These are phyloP conservation scores for Rhodomyrtus psidioides DNA, from an alignment of 441 rosid species.

Conservation along the genomic window DNA sequence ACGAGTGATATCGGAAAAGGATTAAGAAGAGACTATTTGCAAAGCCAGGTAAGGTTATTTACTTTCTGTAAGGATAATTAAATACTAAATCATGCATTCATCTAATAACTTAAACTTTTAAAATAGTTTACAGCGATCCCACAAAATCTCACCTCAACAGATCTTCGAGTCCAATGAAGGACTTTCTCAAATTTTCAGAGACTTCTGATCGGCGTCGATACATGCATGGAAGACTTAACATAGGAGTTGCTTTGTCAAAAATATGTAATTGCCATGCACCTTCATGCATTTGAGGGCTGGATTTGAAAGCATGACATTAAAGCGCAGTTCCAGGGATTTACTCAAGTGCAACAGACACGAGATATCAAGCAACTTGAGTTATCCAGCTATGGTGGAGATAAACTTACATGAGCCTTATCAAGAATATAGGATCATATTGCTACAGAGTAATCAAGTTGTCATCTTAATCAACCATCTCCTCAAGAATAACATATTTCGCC, in stretches of 20 bases:
- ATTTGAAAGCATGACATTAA: not conserved
- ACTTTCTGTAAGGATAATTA: too few species aligned
- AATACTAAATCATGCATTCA: too few species aligned
- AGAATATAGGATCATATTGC: not conserved
- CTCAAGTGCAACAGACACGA: not conserved
- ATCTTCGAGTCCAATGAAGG: too few species aligned
- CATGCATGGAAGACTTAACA: too few species aligned
- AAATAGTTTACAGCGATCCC: too few species aligned
- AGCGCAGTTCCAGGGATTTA: not conserved
- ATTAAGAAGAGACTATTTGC: too few species aligned
- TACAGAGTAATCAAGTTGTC: not conserved
- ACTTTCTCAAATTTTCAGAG: too few species aligned
- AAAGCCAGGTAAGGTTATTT: too few species aligned
- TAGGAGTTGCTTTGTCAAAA: too few species aligned
- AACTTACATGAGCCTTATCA: not conserved
- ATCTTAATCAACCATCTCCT: conserved; percentile 5
- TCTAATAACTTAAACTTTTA: too few species aligned
- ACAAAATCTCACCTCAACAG: too few species aligned
- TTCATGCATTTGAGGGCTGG: not conserved
- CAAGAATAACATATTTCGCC: conserved; percentile 4
- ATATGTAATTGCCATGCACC: not conserved
- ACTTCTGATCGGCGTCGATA: too few species aligned
- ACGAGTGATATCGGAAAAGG: not conserved
- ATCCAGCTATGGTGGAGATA: not conserved
- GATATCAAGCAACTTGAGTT: not conserved